Conservation (phyloP, 2,329 filamentous ascomycete genomes). For the Diplodia scrobiculata region DNA sequence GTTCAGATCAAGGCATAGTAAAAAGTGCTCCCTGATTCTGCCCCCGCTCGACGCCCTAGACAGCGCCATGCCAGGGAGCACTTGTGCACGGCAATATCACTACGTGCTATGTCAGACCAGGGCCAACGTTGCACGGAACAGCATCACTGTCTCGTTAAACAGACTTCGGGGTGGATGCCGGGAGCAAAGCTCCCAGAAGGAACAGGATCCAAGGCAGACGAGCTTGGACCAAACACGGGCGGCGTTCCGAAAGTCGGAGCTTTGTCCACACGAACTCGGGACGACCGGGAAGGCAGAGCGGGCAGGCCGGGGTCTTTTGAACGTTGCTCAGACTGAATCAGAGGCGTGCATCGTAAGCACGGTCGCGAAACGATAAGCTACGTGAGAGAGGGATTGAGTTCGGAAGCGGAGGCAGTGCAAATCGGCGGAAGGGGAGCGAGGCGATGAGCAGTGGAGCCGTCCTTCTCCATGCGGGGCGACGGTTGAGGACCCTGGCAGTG, state of each 20-base stretch:
- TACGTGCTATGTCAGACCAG: not conserved
- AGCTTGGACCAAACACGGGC: not conserved
- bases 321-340: slow-evolving; percentile 5
- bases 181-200: not conserved
- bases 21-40: not conserved
- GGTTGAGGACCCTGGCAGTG: not conserved
- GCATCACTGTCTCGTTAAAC: not conserved
- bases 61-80: not conserved
- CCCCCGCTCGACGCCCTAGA: not conserved
- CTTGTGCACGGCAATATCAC: not conserved
- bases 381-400: not conserved
- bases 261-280: not conserved
- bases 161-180: no score
- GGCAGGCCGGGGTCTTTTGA: not conserved
- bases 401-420: not conserved
- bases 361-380: not conserved
- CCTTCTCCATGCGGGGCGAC: slow-evolving; percentile 7
- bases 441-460: not conserved
- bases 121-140: not conserved
- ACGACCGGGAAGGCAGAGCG: not conserved
- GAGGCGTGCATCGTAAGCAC: not conserved
- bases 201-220: not conserved
- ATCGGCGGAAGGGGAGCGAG: not conserved
- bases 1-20: no score
- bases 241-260: not conserved